Base-by-base conservation (phyloP, 805 yeast genomes). In the Yamadazyma insecticola region DNA sequence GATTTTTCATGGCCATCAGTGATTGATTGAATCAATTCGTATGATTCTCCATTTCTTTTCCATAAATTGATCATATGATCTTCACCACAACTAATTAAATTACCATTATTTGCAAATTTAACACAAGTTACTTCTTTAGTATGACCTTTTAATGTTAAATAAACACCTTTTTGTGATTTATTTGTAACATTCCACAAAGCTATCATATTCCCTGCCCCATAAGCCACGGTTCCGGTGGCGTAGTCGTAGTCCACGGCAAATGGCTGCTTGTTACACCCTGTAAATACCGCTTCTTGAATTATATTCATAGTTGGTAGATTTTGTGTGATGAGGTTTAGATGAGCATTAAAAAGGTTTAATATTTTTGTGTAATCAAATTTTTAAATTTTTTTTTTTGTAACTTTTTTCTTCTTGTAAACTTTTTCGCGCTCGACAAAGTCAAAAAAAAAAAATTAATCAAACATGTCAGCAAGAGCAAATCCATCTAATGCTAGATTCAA, bases 401-500 rank as follows among this genome's bases (percentile, higher is more conserved):
- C n/a, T n/a, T n/a, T n/a, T n/a, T n/a, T n/a, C n/a, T n/a, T n/a
- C n/a, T n/a, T n/a, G n/a, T n/a, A n/a, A n/a, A n/a, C n/a, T n/a
- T n/a, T n/a, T n/a, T n/a, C n/a, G n/a, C n/a, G n/a, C n/a, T n/a
- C 11, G 21, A 19, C 11, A 7, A 11, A 19, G 21, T 19, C 7
- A 11, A 11, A 22, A 29, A 22, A 29, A 29, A 12, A 15, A 12
- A 21, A 13, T 21, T 14, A 13, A n/a, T 13, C 15, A 6, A 15
- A n/a, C 21, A 36, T 28, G 32, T 33, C 39, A 25, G 35, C 37
- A 45, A 54, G 28, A 27, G 24, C 28, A n/a, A 15, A 20, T 3
- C 78, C 84, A 14, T 79, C 88, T 22, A 87, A 87, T 62, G 88
- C 92, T 32, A 83, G 92, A 26, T 92, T 92, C 70, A 84, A 78